Evolutionary conservation across 345 rosid species (phyloP), one percentile per base, ranked within the genome.

Genomic region (Eucalyptus camaldulensis): DNA sequence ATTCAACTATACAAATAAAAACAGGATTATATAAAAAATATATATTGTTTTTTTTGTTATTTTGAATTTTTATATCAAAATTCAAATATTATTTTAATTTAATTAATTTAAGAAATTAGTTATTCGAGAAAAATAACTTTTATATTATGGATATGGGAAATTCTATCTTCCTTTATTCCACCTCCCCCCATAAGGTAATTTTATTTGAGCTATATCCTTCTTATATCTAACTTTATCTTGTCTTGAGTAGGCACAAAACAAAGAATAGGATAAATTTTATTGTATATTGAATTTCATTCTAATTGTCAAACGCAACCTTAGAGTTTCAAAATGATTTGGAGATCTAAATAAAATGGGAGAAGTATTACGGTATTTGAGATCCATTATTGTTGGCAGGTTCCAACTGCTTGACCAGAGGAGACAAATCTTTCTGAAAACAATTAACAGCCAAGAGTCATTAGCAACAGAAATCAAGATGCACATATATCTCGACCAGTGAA

Each of bases 311-410:
- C 6, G 2, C 62, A 56, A 8, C 29, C 62, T 56, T 56, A 76
- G 29, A 40, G 27, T 37, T 76, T 76, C 85, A 40, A 76, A 40
- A 76, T 44, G 47, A 40, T 21, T 76, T 76, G 85, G 80, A 60
- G 13, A 58, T 25, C n/a, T 54, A 72, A 72, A 40, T 76, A 80
- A 50, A 60, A 44, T 37, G 44, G 29, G 27, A 19, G 88, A 56
- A 85, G 90, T 91, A 96, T 87, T 97, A 97, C 99, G 99, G 99
- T 90, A 97, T 95, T 89, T 92, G 96, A 90, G 94, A 92, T 90
- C 90, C 95, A 90, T 90, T 90, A 90, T 93, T 92, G 86, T 91
- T 91, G 50, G 92, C 94, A 88, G 99, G 98, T 87, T 95, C 99
- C 93, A 97, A 88, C 89, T 91, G 93, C 91, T 95, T 93, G 86